phyloP scores from a whole-genome alignment of 2,329 filamentous ascomycete genomes.

The Xylariaceae sp. region DNA sequence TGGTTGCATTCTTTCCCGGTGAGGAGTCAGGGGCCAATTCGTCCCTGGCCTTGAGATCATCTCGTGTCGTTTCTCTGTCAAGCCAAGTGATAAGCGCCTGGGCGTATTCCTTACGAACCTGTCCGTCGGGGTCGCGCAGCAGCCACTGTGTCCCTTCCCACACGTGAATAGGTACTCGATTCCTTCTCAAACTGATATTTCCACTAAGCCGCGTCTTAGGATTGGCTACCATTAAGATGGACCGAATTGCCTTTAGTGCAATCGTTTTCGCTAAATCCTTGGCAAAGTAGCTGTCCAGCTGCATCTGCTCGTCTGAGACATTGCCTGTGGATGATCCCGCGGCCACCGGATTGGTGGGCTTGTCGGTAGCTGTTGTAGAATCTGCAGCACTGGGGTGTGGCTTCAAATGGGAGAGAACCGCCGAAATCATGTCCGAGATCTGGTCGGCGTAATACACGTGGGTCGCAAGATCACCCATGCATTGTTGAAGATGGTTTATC shows the following conservation, averaged over 20 bases:
- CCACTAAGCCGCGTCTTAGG: slow-evolving; percentile 53
- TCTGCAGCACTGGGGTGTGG: slow-evolving; percentile 47
- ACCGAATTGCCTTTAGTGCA: slow-evolving; percentile 74
- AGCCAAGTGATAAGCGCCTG: slow-evolving; percentile 83
- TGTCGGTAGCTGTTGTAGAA: slow-evolving; percentile 42
- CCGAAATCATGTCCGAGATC: slow-evolving; percentile 86
- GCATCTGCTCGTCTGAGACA: slow-evolving; percentile 40
- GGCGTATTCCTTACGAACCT: slow-evolving; percentile 78
- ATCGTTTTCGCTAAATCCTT: slow-evolving; percentile 52
- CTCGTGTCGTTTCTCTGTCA: slow-evolving; percentile 66
- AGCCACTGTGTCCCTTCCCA: slow-evolving; percentile 99
- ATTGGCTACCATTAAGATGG: slow-evolving; percentile 78
- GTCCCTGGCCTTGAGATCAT: slow-evolving; percentile 59
- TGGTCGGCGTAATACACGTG: slow-evolving; percentile 98
- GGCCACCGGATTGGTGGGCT: slow-evolving; percentile 37
- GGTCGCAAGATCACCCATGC: slow-evolving; percentile 84
- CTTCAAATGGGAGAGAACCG: slow-evolving; percentile 73
- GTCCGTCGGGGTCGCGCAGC: slow-evolving; percentile 69
- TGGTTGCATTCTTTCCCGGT: slow-evolving; percentile 38
- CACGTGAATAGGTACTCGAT: slow-evolving; percentile 69
- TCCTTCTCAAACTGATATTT: slow-evolving; percentile 62
- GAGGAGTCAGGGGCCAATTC: slow-evolving; percentile 46
- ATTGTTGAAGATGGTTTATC: slow-evolving; percentile 66
- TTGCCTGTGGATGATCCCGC: slow-evolving; percentile 36
- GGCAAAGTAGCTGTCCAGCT: slow-evolving; percentile 49